Evolutionary conservation across 768 basidiomycete species (phyloP).

Genomic region (Mycena belliarum): DNA sequence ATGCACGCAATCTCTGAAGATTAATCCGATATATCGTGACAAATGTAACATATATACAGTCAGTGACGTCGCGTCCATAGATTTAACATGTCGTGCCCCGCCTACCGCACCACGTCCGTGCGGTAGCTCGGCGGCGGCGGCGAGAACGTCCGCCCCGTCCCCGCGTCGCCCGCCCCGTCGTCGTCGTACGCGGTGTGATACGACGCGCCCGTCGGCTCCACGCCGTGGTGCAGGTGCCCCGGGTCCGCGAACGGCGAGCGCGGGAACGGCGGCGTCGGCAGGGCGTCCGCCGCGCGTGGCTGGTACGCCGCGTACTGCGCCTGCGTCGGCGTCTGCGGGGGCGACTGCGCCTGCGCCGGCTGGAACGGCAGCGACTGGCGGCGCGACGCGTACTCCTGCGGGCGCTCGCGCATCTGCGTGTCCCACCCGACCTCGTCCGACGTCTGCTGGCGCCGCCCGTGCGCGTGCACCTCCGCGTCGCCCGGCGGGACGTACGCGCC

Average conservation of each 20-base stretch:
- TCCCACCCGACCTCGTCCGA: slow-evolving; percentile 38
- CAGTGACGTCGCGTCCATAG: background rate
- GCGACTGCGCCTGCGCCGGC: background rate
- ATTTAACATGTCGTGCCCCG: background rate
- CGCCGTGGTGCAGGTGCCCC: background rate
- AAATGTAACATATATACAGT: no score
- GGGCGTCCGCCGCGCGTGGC: background rate
- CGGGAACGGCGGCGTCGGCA: slow-evolving; percentile 8
- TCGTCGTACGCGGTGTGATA: slow-evolving; percentile 20
- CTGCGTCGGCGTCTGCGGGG: slow-evolving; percentile 19
- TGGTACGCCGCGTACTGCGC: slow-evolving; percentile 18
- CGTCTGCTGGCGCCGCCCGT: slow-evolving; percentile 25
- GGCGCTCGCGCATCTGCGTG: slow-evolving; percentile 19
- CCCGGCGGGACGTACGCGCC: slow-evolving; percentile 17
- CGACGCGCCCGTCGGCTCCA: slow-evolving; percentile 20
- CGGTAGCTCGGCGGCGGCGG: slow-evolving; percentile 16
- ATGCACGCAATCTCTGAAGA: no score
- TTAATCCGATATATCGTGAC: no score
- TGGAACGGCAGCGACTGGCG: background rate
- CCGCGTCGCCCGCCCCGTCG: slow-evolving; percentile 1
- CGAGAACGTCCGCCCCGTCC: background rate
- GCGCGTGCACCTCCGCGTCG: slow-evolving; percentile 17
- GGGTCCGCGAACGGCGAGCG: slow-evolving; percentile 19
- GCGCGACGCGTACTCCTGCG: background rate
- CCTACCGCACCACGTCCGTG: background rate